Percentiles rank a stretch among this genome's conserved stretches.
Conservation (phyloP, 2,329 filamentous ascomycete species). For the Colletotrichum nymphaeae region DNA sequence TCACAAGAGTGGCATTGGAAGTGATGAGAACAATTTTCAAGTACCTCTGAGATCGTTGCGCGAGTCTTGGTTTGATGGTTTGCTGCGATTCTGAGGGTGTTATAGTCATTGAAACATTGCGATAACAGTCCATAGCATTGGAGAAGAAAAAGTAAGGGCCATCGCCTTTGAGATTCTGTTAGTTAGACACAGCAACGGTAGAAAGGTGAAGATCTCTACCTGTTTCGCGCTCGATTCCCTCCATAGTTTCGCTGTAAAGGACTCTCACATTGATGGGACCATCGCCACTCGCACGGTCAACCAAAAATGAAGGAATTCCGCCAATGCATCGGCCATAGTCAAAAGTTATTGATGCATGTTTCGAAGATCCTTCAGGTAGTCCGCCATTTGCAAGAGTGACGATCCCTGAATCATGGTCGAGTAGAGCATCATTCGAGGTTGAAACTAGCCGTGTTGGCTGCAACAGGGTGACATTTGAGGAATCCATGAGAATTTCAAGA, state of each 20-base stretch:
- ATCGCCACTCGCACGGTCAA: neutral
- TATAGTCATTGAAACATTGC: neutral
- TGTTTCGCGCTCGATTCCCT: slow-evolving; percentile 16
- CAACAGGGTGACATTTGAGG: neutral
- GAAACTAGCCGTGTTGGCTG: neutral
- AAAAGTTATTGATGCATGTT: slow-evolving; percentile 5
- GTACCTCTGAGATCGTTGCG: slow-evolving; percentile 21
- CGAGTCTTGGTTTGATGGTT: neutral
- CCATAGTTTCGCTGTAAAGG: slow-evolving; percentile 15
- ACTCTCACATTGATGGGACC: neutral
- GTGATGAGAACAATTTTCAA: slow-evolving; percentile 1
- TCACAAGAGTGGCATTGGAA: neutral
- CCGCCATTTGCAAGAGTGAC: neutral
- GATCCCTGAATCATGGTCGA: neutral
- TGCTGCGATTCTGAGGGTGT: neutral
- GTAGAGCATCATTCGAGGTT: neutral
- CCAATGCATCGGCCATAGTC: slow-evolving; percentile 21
- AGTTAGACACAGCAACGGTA: too few relatives aligned
- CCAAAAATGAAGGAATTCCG: neutral
- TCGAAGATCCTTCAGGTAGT: neutral
- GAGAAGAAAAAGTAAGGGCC: slow-evolving; percentile 29
- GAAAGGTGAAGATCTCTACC: too few relatives aligned
- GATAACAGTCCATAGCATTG: slow-evolving; percentile 32
- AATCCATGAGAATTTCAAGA: neutral
- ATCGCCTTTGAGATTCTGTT: slow-evolving; percentile 1